Conservation (phyloP, 768 basidiomycete species). For the Russula earlei region DNA sequence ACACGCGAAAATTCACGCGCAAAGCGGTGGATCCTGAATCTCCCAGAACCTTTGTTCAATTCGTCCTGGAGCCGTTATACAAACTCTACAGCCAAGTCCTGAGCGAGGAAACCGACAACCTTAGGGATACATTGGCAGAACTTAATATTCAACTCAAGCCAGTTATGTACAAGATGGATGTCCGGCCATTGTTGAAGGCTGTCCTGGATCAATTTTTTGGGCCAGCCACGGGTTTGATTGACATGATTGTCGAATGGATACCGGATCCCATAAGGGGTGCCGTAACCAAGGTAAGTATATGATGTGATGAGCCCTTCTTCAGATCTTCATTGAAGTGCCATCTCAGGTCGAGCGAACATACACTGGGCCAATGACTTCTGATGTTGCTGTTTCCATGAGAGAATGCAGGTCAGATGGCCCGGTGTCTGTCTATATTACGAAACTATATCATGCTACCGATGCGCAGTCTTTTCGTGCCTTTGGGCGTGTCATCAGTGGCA, state of each 20-base stretch:
- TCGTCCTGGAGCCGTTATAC: slow-evolving; percentile 92
- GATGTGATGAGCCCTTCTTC: neutral
- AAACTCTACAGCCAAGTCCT: slow-evolving; percentile 94
- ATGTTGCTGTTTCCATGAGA: slow-evolving; percentile 71
- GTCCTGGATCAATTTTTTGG: slow-evolving; percentile 97
- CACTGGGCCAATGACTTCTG: slow-evolving; percentile 78
- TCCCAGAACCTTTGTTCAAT: slow-evolving; percentile 84
- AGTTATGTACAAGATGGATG: slow-evolving; percentile 97
- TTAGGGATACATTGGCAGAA: slow-evolving; percentile 66
- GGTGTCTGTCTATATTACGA: slow-evolving; percentile 86
- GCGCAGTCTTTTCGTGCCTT: slow-evolving; percentile 96
- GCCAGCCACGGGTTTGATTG: slow-evolving; percentile 77
- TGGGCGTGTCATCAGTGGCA: slow-evolving; percentile 90
- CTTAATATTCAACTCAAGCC: slow-evolving; percentile 85
- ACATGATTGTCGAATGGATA: slow-evolving; percentile 84
- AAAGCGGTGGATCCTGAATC: slow-evolving; percentile 74
- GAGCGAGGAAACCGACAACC: slow-evolving; percentile 84
- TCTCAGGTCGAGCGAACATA: slow-evolving; percentile 73
- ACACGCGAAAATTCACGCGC: slow-evolving; percentile 81
- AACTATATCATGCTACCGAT: slow-evolving; percentile 93
- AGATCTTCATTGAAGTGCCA: slow-evolving; percentile 4
- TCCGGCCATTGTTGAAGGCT: slow-evolving; percentile 85
- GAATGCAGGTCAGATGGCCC: slow-evolving; percentile 78
- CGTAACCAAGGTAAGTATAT: slow-evolving; percentile 41
- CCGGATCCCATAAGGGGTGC: slow-evolving; percentile 68